Evolutionary conservation across 2,329 filamentous ascomycete species (phyloP), one percentile per base, ranked within the genome.

Genomic region (Aspergillus quadrilineatus): DNA sequence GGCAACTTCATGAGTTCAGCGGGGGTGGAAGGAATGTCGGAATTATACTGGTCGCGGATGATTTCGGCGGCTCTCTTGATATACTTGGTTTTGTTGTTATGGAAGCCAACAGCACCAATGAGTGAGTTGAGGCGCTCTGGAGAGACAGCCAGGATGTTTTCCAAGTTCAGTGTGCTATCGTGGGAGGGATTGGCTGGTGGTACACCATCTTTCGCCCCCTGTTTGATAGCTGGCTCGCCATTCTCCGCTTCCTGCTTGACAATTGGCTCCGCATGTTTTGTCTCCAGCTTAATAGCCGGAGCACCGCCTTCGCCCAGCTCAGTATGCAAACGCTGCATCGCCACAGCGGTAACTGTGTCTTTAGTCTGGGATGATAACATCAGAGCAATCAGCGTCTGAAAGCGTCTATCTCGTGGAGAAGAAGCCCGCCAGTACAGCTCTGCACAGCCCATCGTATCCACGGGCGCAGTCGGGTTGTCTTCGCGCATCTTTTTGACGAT

Each of bases 371-470:
- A 91, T 36, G 89, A 93, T 34, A 97, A 82, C 92, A 97, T 96
- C 60, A 97, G 80, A 12, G 92, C 85, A 39, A 96, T 81, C 30
- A 97, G 83, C 3, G 90, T 96, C 68, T 97, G 92, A 66, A 95
- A 92, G 6, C 92, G 84, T 69, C 86, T 85, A 68, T 88, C 83
- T 53, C 78, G 72, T 1, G 75, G 75, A 15, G 72, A 70, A 0
- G 76, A 77, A 0, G 67, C 67, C 6, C 69, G 71, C 74, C 74
- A 78, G 60, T 75, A 73, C 7, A 79, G 65, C 46, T 79, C 73
- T 26, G 76, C 92, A 74, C 94, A 99, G 9, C 94, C 94, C 92
- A 97, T 97, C 0, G 93, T 97, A 73, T 99, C 94, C 9, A 99
- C 94, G 0, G 93, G 89, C 0, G 94, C 94, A 0, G 75, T 78